These are phyloP conservation scores for Barnettozyma wickerhamii DNA, from an alignment of 805 yeast species.

Conservation along the genomic window DNA sequence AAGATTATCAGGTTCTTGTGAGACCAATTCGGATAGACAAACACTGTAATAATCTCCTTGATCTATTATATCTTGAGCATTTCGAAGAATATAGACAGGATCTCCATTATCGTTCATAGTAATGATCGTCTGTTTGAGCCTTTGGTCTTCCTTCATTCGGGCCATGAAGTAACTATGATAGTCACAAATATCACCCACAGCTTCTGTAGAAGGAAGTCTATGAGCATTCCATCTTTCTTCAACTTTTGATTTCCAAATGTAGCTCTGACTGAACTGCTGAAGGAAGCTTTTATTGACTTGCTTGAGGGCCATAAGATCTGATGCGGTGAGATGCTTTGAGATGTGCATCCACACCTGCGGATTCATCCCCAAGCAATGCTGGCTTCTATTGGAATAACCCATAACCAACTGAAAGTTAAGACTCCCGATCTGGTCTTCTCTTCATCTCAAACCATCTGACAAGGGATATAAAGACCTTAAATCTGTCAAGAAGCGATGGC, in stretches of 20 bases:
- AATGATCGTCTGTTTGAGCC: neutral
- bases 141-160: neutral
- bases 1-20: neutral
- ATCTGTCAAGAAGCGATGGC: no score
- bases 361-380: slow-evolving; percentile 1
- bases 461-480: no score
- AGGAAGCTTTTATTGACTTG: neutral
- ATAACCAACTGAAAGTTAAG: no score
- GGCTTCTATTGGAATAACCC: no score
- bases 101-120: neutral
- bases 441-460: no score
- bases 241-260: slow-evolving; percentile 2
- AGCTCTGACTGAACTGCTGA: neutral
- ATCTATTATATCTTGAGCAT: neutral
- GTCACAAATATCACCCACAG: neutral
- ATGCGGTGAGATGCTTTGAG: slow-evolving; percentile 2
- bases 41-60: neutral
- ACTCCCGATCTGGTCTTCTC: no score
- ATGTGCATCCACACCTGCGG: slow-evolving; percentile 8
- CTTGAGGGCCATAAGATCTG: slow-evolving; percentile 1
- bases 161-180: neutral
- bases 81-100: neutral
- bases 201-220: neutral
- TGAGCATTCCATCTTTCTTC: neutral
- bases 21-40: neutral